Percentiles rank a stretch among this genome's conserved stretches.
Evolutionary conservation across 352 stramenopile genomes (phyloP).

Genomic region (Thalassiosira hispida): DNA sequence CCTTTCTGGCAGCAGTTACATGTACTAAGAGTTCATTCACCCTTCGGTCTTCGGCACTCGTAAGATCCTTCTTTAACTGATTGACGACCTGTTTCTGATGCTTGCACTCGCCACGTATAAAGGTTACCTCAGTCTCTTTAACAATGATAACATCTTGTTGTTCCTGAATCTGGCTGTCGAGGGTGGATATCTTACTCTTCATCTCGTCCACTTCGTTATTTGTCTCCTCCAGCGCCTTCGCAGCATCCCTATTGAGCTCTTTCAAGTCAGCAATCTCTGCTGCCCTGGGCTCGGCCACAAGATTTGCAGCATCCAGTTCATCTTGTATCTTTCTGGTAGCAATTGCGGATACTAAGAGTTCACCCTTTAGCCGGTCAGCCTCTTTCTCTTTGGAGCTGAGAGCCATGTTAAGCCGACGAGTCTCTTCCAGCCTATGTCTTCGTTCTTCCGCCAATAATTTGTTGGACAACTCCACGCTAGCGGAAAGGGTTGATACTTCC

Average conservation of each 20-base stretch:
- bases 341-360: conserved; percentile 11
- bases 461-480: not conserved
- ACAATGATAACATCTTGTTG: conserved; percentile 24
- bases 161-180: conserved; percentile 22
- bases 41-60: not conserved
- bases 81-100: conserved; percentile 5
- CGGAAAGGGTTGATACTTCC: not conserved
- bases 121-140: conserved; percentile 33
- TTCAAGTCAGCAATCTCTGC: conserved; percentile 31
- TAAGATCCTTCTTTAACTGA: conserved; percentile 6
- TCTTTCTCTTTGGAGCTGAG: conserved; percentile 17
- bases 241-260: conserved; percentile 9
- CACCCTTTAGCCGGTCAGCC: conserved; percentile 9
- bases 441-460: not conserved
- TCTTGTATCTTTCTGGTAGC: conserved; percentile 18
- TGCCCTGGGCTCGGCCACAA: conserved; percentile 18
- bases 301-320: conserved; percentile 6
- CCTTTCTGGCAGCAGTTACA: conserved; percentile 2
- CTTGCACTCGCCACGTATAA: conserved; percentile 8
- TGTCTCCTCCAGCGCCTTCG: conserved; percentile 7
- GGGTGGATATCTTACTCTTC: conserved; percentile 22
- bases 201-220: conserved; percentile 19
- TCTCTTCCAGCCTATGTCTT: not conserved
- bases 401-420: not conserved
- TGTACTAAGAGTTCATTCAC: conserved; percentile 18